Evolutionary conservation across 306 rosid species (phyloP).

Genomic region (Arachis stenosperma): DNA sequence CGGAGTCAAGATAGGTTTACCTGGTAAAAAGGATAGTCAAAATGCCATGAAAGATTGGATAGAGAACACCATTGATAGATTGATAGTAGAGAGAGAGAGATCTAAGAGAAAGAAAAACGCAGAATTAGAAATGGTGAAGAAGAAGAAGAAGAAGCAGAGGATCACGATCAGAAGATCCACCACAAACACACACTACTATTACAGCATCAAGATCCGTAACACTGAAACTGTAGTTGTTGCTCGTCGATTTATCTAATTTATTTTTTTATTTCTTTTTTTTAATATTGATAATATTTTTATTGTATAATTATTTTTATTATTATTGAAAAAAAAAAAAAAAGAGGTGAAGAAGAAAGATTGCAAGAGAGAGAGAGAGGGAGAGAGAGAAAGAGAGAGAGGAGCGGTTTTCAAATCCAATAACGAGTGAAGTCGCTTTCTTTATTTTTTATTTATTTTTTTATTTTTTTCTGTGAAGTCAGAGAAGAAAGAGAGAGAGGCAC

Average conservation of each 20-base stretch:
- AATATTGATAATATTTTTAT: not conserved
- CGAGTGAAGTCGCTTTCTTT: constrained; percentile 33
- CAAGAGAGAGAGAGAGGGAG: not conserved
- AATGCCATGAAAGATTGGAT: constrained; percentile 45
- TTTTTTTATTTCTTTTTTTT: not conserved
- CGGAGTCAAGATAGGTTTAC: constrained; percentile 37
- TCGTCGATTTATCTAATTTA: constrained; percentile 16
- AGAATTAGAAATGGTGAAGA: constrained; percentile 19
- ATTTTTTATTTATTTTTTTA: too few species aligned
- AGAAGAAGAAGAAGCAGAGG: constrained; percentile 37
- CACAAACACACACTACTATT: constrained; percentile 24
- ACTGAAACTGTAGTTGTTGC: constrained; percentile 37
- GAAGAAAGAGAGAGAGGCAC: constrained; percentile 2
- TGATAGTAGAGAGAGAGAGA: constrained; percentile 49
- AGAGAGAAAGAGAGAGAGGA: not conserved
- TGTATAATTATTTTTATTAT: not conserved
- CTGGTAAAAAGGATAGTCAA: constrained; percentile 50
- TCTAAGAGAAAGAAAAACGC: constrained; percentile 42
- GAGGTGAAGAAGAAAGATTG: constrained; percentile 30
- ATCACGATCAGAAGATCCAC: constrained; percentile 61
- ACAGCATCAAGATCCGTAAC: constrained; percentile 55
- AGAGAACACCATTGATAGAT: constrained; percentile 37
- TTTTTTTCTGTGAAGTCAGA: constrained; percentile 2
- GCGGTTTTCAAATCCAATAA: constrained; percentile 46
- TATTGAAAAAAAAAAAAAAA: not conserved